Percentiles rank a stretch among this genome's conserved stretches.
phyloP scores from a whole-genome alignment of 306 rosid species.

The Cajanus cajan region DNA sequence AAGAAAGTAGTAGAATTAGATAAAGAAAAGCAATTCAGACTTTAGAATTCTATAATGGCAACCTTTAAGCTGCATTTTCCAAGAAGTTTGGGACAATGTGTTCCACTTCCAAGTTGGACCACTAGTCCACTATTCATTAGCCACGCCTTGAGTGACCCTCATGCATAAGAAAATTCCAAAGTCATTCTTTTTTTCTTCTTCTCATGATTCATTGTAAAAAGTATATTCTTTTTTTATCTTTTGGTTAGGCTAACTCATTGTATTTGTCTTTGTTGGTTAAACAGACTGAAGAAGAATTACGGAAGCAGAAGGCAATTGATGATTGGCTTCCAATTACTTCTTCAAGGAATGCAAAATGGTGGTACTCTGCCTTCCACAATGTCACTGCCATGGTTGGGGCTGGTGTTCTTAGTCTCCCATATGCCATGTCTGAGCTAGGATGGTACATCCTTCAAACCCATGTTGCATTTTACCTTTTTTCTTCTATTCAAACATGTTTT shows the following conservation, averaged over 20 bases:
- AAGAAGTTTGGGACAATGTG: slow-evolving; percentile 7
- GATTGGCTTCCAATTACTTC: slow-evolving; percentile 84
- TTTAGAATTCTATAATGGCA: not conserved
- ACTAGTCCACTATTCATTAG: not conserved
- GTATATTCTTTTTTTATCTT: not conserved
- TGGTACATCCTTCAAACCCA: slow-evolving; percentile 44
- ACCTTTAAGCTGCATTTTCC: not conserved
- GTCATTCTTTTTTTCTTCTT: not conserved
- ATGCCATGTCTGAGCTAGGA: slow-evolving; percentile 70
- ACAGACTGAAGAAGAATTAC: slow-evolving; percentile 24
- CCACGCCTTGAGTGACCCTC: not conserved
- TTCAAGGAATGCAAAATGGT: slow-evolving; percentile 83
- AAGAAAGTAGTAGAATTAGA: not conserved
- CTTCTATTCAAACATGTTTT: not conserved
- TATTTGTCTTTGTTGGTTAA: not conserved
- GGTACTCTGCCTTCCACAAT: slow-evolving; percentile 88
- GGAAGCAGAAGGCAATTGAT: slow-evolving; percentile 50
- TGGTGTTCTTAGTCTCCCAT: slow-evolving; percentile 79
- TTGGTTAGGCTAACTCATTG: not conserved
- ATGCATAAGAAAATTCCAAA: not conserved
- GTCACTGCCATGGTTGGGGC: slow-evolving; percentile 90
- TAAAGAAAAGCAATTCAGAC: not conserved
- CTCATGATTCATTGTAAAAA: not conserved
- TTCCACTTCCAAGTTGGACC: not conserved
- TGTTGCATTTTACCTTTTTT: not conserved